Evolutionary conservation across 805 yeast species (phyloP).

Genomic region (Spathaspora sp.): DNA sequence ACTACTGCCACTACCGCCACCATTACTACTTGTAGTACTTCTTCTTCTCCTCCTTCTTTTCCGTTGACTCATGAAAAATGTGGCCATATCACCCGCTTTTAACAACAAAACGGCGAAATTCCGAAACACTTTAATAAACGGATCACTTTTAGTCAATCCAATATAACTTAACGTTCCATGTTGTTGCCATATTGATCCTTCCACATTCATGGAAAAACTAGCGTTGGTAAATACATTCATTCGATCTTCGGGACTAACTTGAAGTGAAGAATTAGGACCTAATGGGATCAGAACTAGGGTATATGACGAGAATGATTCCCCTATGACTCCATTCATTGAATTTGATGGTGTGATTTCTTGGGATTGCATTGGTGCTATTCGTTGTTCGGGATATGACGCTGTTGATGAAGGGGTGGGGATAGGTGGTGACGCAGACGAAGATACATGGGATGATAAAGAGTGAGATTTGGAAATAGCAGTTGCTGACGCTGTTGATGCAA

Average conservation of each 20-base stretch:
- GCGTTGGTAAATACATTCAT: conserved; percentile 32
- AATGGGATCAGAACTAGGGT: conserved; percentile 26
- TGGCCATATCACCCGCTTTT: conserved; percentile 30
- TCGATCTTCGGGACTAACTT: conserved; percentile 30
- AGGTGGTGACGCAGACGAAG: conserved; percentile 1
- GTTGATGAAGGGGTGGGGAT: conserved; percentile 2
- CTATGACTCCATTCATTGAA: not conserved
- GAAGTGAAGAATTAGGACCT: conserved; percentile 32
- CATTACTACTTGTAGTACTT: too few relatives aligned
- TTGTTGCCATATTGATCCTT: conserved; percentile 36
- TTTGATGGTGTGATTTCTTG: not conserved
- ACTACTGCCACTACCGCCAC: not conserved
- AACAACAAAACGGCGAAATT: conserved; percentile 31
- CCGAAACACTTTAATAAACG: conserved; percentile 33
- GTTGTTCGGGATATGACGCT: not conserved
- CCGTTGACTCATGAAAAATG: conserved; percentile 19
- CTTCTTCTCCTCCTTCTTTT: conserved; percentile 6
- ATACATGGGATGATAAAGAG: not conserved
- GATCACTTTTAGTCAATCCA: conserved; percentile 39
- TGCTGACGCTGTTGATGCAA: conserved; percentile 5
- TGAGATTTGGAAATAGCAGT: not conserved
- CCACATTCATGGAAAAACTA: conserved; percentile 29
- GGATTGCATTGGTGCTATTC: not conserved
- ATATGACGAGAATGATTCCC: conserved; percentile 3
- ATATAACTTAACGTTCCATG: conserved; percentile 39